Percentiles rank a stretch among this genome's conserved stretches.
These are phyloP conservation scores for Amanita jacksonii DNA, from an alignment of 768 basidiomycete genomes.

Conservation along the genomic window DNA sequence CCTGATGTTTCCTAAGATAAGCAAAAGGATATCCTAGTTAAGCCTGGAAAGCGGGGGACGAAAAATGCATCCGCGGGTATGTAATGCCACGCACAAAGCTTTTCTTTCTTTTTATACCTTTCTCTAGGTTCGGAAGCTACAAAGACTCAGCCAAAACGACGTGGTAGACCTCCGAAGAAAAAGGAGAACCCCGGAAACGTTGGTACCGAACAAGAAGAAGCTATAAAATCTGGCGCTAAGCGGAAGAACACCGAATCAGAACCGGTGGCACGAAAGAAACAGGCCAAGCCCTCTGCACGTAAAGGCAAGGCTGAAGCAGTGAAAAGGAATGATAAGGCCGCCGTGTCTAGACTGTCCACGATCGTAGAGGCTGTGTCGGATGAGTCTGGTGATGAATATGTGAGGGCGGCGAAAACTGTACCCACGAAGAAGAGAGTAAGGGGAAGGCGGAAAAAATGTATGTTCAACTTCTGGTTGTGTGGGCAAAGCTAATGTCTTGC, in stretches of 20 bases:
- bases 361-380: too few relatives aligned
- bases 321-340: neutral
- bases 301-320: neutral
- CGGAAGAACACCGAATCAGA: neutral
- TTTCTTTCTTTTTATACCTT: neutral
- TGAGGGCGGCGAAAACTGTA: too few relatives aligned
- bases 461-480: too few relatives aligned
- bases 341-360: too few relatives aligned
- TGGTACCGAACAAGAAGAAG: neutral
- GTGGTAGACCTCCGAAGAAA: conserved; percentile 12
- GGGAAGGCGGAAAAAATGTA: too few relatives aligned
- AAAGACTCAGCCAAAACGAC: conserved; percentile 9
- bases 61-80: neutral
- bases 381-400: too few relatives aligned
- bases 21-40: neutral
- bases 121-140: neutral
- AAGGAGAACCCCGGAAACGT: neutral
- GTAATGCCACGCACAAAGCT: neutral
- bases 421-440: too few relatives aligned
- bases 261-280: conserved; percentile 2
- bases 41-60: neutral
- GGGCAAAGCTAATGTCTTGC: too few relatives aligned
- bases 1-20: neutral
- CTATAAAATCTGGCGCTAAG: neutral
- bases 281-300: neutral